A percentile compares a stretch with the other conserved stretches of the same genome.
Evolutionary conservation across 75 land plant genomes (phyloP).

Genomic region (Isoetes taiwanensis): DNA sequence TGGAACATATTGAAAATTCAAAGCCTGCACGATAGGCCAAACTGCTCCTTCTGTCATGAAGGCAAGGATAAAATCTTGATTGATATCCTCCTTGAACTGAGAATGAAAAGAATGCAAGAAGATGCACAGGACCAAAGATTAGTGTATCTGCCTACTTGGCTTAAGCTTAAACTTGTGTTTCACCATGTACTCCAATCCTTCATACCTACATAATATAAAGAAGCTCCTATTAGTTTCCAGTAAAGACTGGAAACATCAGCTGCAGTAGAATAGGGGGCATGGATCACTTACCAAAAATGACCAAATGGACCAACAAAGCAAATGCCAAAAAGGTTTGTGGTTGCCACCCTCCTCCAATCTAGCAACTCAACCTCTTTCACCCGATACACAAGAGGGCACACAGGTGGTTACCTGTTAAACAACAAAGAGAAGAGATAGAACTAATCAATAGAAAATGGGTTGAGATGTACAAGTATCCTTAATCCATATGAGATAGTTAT

Average conservation of each 20-base stretch:
- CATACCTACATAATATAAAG: conserved; percentile 46
- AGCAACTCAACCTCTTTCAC: too few relatives aligned
- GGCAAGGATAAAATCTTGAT: conserved; percentile 83
- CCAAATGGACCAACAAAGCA: conserved; percentile 95
- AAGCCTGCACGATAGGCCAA: conserved; percentile 75
- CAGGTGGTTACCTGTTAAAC: too few relatives aligned
- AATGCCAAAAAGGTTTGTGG: conserved; percentile 71
- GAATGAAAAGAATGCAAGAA: conserved; percentile 75
- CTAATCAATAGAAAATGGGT: too few relatives aligned
- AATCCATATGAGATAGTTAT: too few relatives aligned
- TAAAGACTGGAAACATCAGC: background rate
- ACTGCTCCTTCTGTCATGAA: conserved; percentile 56
- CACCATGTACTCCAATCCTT: conserved; percentile 61
- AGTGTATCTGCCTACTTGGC: conserved; percentile 53
- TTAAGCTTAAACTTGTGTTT: conserved; percentile 27
- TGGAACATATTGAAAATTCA: conserved; percentile 81
- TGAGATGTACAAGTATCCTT: too few relatives aligned
- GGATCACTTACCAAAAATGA: conserved; percentile 53
- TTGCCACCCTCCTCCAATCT: conserved; percentile 70
- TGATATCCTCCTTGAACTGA: conserved; percentile 61
- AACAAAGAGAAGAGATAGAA: too few relatives aligned
- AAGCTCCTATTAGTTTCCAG: background rate
- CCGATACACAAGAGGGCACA: too few relatives aligned
- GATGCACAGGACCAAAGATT: conserved; percentile 84
- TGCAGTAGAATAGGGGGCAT: background rate